A percentile compares a stretch with the other conserved stretches of the same genome.
These are phyloP conservation scores for Monilinia fructigena DNA, from an alignment of 2,329 filamentous ascomycete species.

Conservation along the genomic window DNA sequence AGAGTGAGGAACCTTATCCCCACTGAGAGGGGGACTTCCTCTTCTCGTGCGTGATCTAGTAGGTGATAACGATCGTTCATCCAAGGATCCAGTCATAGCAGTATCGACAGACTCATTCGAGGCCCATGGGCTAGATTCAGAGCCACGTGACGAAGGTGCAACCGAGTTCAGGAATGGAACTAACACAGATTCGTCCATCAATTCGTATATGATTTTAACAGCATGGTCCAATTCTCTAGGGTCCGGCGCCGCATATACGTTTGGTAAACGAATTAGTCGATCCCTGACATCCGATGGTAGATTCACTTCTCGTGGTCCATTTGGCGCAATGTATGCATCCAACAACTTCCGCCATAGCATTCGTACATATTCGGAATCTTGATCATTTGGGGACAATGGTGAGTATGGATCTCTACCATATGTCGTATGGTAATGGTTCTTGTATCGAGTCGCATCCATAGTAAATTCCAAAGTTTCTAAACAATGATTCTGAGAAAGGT, in stretches of 20 bases:
- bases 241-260: constrained; percentile 62
- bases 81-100: constrained; percentile 35
- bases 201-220: constrained; percentile 83
- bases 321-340: constrained; percentile 85
- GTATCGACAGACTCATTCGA: constrained; percentile 38
- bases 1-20: constrained; percentile 31
- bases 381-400: constrained; percentile 34
- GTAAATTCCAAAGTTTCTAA: constrained; percentile 96
- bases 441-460: constrained; percentile 86
- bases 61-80: constrained; percentile 36
- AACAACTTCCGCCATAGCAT: constrained; percentile 85
- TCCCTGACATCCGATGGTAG: constrained; percentile 84
- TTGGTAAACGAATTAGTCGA: constrained; percentile 65
- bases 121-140: constrained; percentile 37
- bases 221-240: constrained; percentile 78
- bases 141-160: constrained; percentile 31
- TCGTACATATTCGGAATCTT: constrained; percentile 58
- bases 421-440: constrained; percentile 47
- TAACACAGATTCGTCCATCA: constrained; percentile 96
- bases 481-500: constrained; percentile 94
- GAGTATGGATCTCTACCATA: constrained; percentile 47
- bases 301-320: constrained; percentile 84
- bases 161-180: constrained; percentile 78
- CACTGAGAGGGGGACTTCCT: constrained; percentile 34
- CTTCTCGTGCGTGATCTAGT: constrained; percentile 29